Evolutionary conservation across 805 yeast genomes (phyloP).

Genomic region (Metschnikowia matae): DNA sequence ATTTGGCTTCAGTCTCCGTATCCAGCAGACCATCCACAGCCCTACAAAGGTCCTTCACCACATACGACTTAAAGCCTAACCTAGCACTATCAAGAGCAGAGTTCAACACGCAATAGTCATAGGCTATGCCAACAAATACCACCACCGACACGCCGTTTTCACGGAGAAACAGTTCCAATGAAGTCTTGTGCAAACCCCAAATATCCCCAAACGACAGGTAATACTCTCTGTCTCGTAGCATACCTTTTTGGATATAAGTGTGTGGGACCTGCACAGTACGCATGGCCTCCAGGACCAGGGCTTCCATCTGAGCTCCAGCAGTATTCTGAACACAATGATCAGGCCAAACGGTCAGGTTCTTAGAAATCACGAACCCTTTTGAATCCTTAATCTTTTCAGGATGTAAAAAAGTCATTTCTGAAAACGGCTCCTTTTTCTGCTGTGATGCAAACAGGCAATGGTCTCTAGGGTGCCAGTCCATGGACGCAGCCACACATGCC

Average conservation of each 20-base stretch:
- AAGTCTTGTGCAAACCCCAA: slow-evolving; percentile 72
- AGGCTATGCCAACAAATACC: slow-evolving; percentile 76
- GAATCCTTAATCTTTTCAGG: slow-evolving; percentile 39
- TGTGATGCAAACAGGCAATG: slow-evolving; percentile 81
- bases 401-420: slow-evolving; percentile 43
- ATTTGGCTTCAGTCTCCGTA: slow-evolving; percentile 31
- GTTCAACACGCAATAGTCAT: slow-evolving; percentile 79
- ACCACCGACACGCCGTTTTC: slow-evolving; percentile 53
- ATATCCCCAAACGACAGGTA: slow-evolving; percentile 84
- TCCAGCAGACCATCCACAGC: slow-evolving; percentile 49
- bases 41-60: slow-evolving; percentile 52
- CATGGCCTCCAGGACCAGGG: slow-evolving; percentile 40
- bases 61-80: slow-evolving; percentile 59
- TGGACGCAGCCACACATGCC: slow-evolving; percentile 65
- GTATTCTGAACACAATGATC: slow-evolving; percentile 81
- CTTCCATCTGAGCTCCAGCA: slow-evolving; percentile 60
- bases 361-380: slow-evolving; percentile 22
- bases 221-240: slow-evolving; percentile 67
- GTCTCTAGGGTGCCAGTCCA: slow-evolving; percentile 83
- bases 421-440: slow-evolving; percentile 52
- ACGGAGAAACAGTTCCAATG: slow-evolving; percentile 47
- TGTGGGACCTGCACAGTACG: slow-evolving; percentile 34
- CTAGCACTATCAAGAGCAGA: slow-evolving; percentile 67
- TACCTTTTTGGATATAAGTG: slow-evolving; percentile 63
- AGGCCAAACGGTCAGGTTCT: slow-evolving; percentile 71